Evolutionary conservation across 345 rosid genomes (phyloP), one percentile per base, ranked within the genome.

Genomic region (Melaleuca quinquenervia): DNA sequence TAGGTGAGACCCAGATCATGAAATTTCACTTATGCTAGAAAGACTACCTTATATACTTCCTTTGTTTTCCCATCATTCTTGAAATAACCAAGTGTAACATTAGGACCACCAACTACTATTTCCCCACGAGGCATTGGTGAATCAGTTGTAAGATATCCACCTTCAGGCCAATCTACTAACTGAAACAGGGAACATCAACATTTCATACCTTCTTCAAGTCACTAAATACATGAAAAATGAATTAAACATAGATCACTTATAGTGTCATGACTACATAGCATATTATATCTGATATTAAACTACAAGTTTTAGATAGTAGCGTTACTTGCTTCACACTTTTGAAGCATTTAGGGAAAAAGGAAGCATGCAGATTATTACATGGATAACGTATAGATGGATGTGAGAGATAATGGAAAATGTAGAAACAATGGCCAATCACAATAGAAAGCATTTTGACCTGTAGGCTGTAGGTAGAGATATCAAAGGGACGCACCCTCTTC

Each of bases 131-230:
- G 96, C 96, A 91, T 95, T 36, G 98, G 98, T 85, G 93, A 90
- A 92, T 96, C 95, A 60, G 89, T 91, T 60, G 74, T 92, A 84
- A 93, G 88, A 90, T 98, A 96, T 51, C 99, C 97, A 50, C 99
- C 99, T 93, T 95, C 99, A 21, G 97, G 90, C 99, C 99, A 98
- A 91, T 98, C 94, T 89, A 97, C 87, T 89, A 97, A 92, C 99
- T 98, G 99, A 84, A 91, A 87, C 64, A 75, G 26, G 85, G 20
- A 87, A 24, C 26, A 82, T 58, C 44, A 49, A 50, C 36, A 54
- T 53, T 52, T 82, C 22, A 32, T 5, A 41, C 41, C 7, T 52
- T 70, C 80, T 36, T 70, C 26, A 70, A 9, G 48, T 36, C 80
- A 70, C 80, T 9, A 36, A 18, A 32, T 36, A 70, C 36, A 48